phyloP scores from a whole-genome alignment of 768 basidiomycete genomes.

The Pulveroboletus sp. region DNA sequence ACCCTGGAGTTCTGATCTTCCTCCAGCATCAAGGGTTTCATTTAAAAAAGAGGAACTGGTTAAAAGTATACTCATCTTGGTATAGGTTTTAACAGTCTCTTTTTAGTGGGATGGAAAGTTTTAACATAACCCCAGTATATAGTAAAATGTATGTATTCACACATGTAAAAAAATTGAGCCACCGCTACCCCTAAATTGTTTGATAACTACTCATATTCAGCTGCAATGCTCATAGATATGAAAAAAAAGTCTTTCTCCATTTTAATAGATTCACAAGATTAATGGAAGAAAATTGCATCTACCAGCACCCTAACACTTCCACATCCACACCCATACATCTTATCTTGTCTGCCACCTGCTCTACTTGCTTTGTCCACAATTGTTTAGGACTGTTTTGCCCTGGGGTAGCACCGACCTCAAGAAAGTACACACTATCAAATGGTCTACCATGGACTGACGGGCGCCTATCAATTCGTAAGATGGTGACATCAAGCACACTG shows the following conservation, averaged over 20 bases:
- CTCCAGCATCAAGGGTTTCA: too few species aligned
- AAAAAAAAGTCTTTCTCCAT: neutral
- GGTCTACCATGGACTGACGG: constrained; percentile 44
- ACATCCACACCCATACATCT: constrained; percentile 33
- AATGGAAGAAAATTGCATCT: neutral
- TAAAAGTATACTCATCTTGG: too few species aligned
- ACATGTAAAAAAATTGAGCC: too few species aligned
- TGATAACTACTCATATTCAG: too few species aligned
- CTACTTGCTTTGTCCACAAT: constrained; percentile 34
- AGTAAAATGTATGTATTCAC: too few species aligned
- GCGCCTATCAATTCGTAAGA: constrained; percentile 59
- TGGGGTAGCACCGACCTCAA: constrained; percentile 41
- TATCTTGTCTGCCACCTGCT: constrained; percentile 33
- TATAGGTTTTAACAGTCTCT: too few species aligned
- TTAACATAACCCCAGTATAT: too few species aligned
- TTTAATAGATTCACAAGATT: neutral
- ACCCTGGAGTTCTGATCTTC: too few species aligned
- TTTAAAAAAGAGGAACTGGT: too few species aligned
- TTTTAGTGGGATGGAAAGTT: too few species aligned
- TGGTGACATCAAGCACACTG: constrained; percentile 37
- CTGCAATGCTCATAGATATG: neutral
- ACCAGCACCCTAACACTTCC: constrained; percentile 50
- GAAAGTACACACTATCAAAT: constrained; percentile 60
- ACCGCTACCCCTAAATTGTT: too few species aligned
- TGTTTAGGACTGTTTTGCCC: neutral